phyloP scores from a whole-genome alignment of 2,329 filamentous ascomycete species.

The Verticillium klebahnii region DNA sequence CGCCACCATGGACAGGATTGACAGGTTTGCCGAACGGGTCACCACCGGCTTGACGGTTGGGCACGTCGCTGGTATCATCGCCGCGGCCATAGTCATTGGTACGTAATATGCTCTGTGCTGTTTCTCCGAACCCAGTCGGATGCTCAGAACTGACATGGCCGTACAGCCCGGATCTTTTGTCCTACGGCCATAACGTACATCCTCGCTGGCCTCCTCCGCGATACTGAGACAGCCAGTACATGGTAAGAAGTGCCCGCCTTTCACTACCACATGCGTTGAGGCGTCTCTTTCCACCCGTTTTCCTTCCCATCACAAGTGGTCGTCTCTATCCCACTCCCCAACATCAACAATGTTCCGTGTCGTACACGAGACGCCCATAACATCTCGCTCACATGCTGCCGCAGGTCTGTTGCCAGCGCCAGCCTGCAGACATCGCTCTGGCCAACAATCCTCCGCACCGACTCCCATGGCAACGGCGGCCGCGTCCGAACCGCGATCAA shows the following conservation, averaged over 20 bases:
- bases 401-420: conserved; percentile 14
- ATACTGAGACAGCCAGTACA: conserved; percentile 30
- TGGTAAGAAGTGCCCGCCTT: conserved; percentile 20
- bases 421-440: conserved; percentile 34
- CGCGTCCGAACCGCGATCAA: conserved; percentile 22
- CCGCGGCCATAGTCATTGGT: conserved; percentile 16
- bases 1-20: too few relatives aligned
- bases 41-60: conserved; percentile 14
- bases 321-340: too few relatives aligned
- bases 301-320: too few relatives aligned
- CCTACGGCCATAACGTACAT: conserved; percentile 29
- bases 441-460: conserved; percentile 33
- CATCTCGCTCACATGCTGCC: background rate
- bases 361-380: background rate
- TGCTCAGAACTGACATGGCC: background rate
- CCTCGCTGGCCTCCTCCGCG: conserved; percentile 27
- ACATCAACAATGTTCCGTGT: too few relatives aligned
- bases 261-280: background rate
- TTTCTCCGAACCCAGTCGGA: background rate
- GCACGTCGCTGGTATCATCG: conserved; percentile 19
- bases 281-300: background rate
- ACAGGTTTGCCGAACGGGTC: conserved; percentile 4
- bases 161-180: conserved; percentile 29
- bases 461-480: conserved; percentile 22
- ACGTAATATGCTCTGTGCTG: background rate